A percentile compares a stretch with the other conserved stretches of the same genome.
Conservation (phyloP, 192 early-diverging fungal species). For the Umbelopsis sp. region DNA sequence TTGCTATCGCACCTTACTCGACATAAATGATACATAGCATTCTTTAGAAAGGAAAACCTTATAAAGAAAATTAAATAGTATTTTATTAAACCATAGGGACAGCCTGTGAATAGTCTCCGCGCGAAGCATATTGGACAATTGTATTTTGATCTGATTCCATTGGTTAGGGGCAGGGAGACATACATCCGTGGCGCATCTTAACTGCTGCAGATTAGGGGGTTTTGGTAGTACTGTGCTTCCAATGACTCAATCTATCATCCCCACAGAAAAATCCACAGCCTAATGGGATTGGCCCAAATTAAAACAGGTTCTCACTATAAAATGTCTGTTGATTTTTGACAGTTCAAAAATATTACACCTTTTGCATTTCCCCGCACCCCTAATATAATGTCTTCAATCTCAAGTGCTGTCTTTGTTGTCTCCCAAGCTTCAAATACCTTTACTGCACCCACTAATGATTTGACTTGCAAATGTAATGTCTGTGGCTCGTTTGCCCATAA, state of each 20-base stretch:
- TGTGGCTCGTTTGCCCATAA: slow-evolving; percentile 12
- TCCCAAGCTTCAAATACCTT: neutral
- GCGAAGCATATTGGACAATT: neutral
- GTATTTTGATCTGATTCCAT: neutral
- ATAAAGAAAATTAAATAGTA: too few species aligned
- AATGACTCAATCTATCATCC: neutral
- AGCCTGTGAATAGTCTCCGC: too few species aligned
- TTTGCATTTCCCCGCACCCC: slow-evolving; percentile 11
- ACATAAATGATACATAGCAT: too few species aligned
- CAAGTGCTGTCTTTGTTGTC: slow-evolving; percentile 1
- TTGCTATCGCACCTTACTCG: too few species aligned
- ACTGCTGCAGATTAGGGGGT: neutral
- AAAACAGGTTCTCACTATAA: neutral
- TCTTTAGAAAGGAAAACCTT: too few species aligned
- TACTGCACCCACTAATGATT: neutral
- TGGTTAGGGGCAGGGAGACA: neutral
- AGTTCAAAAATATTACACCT: neutral
- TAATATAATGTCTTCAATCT: neutral
- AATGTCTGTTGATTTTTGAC: neutral
- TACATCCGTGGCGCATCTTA: slow-evolving; percentile 1
- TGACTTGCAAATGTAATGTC: slow-evolving; percentile 24
- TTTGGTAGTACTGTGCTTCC: too few species aligned
- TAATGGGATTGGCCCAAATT: neutral
- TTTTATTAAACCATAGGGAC: too few species aligned
- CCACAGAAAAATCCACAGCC: neutral